These are phyloP conservation scores for Usnea hakonensis DNA, from an alignment of 495 filamentous ascomycete species.

Conservation along the genomic window DNA sequence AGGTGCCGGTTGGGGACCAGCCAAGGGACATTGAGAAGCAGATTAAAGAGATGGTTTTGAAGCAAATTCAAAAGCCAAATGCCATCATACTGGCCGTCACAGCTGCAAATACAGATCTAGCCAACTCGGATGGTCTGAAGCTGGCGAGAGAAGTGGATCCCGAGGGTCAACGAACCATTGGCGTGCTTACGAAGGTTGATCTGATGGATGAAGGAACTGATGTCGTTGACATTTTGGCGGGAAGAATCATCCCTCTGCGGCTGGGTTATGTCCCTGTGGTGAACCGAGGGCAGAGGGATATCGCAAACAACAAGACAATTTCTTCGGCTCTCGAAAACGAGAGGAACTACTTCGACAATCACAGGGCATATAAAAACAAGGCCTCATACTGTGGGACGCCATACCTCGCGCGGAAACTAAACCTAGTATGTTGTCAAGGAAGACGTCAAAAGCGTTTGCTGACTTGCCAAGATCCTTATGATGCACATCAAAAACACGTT, in stretches of 20 bases:
- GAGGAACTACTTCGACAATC: constrained; percentile 95
- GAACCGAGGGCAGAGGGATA: constrained; percentile 97
- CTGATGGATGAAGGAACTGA: constrained; percentile 99
- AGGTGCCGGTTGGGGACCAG: constrained; percentile 97
- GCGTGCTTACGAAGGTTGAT: constrained; percentile 98
- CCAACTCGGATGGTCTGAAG: constrained; percentile 97
- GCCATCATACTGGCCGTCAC: constrained; percentile 97
- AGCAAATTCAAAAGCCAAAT: constrained; percentile 96
- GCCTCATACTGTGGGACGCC: constrained; percentile 96
- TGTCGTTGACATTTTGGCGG: constrained; percentile 97
- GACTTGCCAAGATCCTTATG: constrained; percentile 72
- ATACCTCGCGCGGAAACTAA: constrained; percentile 92
- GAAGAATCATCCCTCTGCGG: constrained; percentile 91
- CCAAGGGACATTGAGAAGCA: constrained; percentile 97
- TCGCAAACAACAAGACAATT: constrained; percentile 92
- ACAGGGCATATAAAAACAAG: constrained; percentile 98
- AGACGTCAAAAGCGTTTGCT: constrained; percentile 8
- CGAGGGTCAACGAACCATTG: constrained; percentile 96
- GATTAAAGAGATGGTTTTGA: constrained; percentile 97
- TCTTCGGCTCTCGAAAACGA: constrained; percentile 89
- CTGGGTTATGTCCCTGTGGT: constrained; percentile 98
- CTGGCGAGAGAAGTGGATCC: constrained; percentile 95
- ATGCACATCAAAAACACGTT: constrained; percentile 99
- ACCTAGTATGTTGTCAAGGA: constrained; percentile 52
- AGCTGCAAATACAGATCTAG: constrained; percentile 92